phyloP scores from a whole-genome alignment of 768 basidiomycete species.

The Suillus fuscotomentosus region DNA sequence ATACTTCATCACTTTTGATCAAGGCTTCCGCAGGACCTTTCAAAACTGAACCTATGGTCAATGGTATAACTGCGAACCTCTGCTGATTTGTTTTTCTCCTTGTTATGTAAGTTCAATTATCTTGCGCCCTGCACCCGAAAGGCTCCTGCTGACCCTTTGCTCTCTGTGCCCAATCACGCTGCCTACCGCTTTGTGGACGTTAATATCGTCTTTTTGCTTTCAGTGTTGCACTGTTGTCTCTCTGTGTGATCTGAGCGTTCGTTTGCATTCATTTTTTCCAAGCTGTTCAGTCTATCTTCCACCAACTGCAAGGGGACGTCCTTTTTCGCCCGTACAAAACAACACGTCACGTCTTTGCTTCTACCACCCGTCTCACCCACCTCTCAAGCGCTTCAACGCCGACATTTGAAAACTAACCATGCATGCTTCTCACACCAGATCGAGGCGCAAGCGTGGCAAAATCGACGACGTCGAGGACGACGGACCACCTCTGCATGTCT shows the following conservation, averaged over 20 bases:
- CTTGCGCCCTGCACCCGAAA: constrained; percentile 20
- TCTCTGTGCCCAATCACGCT: constrained; percentile 14
- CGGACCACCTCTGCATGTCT: constrained; percentile 36
- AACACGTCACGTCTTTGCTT: constrained; percentile 28
- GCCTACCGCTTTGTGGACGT: constrained; percentile 23
- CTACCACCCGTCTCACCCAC: constrained; percentile 18
- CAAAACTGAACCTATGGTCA: constrained; percentile 27
- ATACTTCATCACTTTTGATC: constrained; percentile 18
- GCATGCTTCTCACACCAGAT: constrained; percentile 38
- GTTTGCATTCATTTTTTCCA: constrained; percentile 27
- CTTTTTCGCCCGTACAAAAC: constrained; percentile 27
- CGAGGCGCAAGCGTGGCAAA: constrained; percentile 51
- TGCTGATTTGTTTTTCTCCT: constrained; percentile 23
- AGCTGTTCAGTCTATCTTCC: constrained; percentile 19
- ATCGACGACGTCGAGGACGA: constrained; percentile 52
- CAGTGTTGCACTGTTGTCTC: constrained; percentile 17
- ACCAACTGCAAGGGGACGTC: constrained; percentile 20
- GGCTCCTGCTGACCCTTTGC: constrained; percentile 21
- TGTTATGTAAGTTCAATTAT: constrained; percentile 36
- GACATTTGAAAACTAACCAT: constrained; percentile 23
- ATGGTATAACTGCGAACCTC: constrained; percentile 30
- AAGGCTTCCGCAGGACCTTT: constrained; percentile 14
- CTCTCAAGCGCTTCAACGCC: constrained; percentile 17
- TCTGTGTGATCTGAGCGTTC: constrained; percentile 32
- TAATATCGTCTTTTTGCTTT: constrained; percentile 19